Conservation (phyloP, 768 basidiomycete species). For the Tubosaeta sp. region DNA sequence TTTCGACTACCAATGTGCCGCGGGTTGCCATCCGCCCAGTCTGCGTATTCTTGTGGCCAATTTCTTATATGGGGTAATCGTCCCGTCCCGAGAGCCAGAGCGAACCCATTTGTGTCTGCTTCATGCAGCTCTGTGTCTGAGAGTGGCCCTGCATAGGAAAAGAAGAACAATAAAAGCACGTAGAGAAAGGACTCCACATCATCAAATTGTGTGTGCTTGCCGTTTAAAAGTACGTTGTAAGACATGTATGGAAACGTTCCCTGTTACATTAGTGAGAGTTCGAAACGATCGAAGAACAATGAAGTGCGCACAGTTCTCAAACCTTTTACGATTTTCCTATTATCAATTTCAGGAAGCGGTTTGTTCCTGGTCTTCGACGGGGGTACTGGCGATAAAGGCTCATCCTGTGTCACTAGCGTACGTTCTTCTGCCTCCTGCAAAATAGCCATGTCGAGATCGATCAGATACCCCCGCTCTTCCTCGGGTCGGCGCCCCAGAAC, state of each 20-base stretch:
- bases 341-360: not conserved
- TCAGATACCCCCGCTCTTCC: constrained; percentile 24
- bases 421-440: not conserved
- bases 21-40: no score
- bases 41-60: no score
- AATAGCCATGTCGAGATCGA: constrained; percentile 26
- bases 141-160: no score
- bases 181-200: not conserved
- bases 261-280: not conserved
- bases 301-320: not conserved
- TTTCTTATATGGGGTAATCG: no score
- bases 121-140: no score
- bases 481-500: constrained; percentile 19
- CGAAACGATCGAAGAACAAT: not conserved
- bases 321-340: not conserved
- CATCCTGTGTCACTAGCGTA: not conserved
- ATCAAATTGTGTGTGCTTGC: not conserved
- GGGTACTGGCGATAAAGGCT: not conserved
- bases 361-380: not conserved
- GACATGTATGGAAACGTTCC: not conserved
- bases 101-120: no score
- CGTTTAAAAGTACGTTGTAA: not conserved
- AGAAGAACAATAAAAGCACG: not conserved
- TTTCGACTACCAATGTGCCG: no score
- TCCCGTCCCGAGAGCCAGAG: no score